Base-by-base conservation (phyloP, 2,329 filamentous ascomycete genomes). In the Zalaria sp. region DNA sequence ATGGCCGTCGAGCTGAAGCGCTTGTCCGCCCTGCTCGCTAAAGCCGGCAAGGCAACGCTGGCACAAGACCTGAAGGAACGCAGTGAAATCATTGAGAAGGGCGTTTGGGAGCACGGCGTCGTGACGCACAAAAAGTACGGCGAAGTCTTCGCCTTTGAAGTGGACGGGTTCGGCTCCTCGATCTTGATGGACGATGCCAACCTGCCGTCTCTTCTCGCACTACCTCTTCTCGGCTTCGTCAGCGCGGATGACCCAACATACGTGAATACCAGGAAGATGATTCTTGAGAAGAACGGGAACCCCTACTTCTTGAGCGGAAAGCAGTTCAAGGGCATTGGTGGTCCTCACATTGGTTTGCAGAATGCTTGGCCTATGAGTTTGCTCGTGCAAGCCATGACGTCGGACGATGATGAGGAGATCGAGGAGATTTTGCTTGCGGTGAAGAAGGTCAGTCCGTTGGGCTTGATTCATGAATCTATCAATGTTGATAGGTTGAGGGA, bases 281-380 rank as follows among this genome's bases (percentile, higher is more conserved):
- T 95, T 40, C 68, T 94, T 10, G 72, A 76, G 35, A 82, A 80
- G 55, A 51, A 67, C 0, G 81, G 83, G 0, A 98, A 98, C 56
- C 91, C 91, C 0, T 98, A 95, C 58, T 96, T 79, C 57, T 69
- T 98, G 5, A 70, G 71, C 26, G 91, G 91, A 2, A 65, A 64
- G 10, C 77, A 75, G 1, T 94, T 98, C 55, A 73, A 76, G 38
- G 91, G 91, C 5, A 94, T 98, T 51, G 91, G 91, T 52, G 91
- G 87, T 2, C 77, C 77, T 28, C 77, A 81, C 49, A 82, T 95
- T 50, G 91, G 91, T 0, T 65, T 93, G n/a, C 68, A 75, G 52
- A 84, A 94, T 50, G 91, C 89, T 5, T 98, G 91, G 91, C 91
- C 91, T 0, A 96, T 98, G 87, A 91, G 84, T 57, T 66, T 95